Base-by-base conservation (phyloP, 371 early-diverging fungal genomes). In the Mycotypha africana region DNA sequence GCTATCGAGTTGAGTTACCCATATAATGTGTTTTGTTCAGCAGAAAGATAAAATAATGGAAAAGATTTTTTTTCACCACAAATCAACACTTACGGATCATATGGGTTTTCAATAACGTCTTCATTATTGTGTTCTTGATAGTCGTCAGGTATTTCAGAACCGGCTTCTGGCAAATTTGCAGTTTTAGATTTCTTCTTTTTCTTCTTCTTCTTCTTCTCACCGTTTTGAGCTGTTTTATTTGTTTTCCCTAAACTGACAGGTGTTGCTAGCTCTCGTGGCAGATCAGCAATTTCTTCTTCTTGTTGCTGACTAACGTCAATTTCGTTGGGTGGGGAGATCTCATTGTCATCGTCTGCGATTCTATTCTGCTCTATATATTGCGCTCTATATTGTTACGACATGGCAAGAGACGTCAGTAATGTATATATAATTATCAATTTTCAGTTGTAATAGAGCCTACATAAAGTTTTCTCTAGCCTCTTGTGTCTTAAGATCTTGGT, bases 121-220 rank as follows among this genome's bases (percentile, higher is more conserved):
- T 80, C 73, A 14, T 61, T 48, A 37, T 60, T 49, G 4, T 65
- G 63, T 39, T 65, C 67, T 19, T 58, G 33, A 20, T 70, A 67
- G 17, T 60, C 65, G 38, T 60, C 66, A 16, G 58, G 35, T 0
- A 76, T 41, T 6, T 50, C 62, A 20, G 70, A 51, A n/a, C 78
- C 81, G n/a, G 77, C 67, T 22, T 74, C 74, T n/a, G 74, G 73
- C 34, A 74, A 57, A n/a, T 60, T 53, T 24, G 66, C 57, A 15
- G 56, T 61, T 46, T 75, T 76, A 23, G 57, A 53, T 51, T 71
- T 77, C 49, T 63, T 81, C 54, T 66, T 78, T 49, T 70, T 81
- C 56, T 74, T 81, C 58, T 74, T 80, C 47, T 77, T 76, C 49
- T 70, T 68, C 34, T 71, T 67, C 19, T 64, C 49, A 0, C 32